Evolutionary conservation across 108 stramenopile genomes (phyloP).

Genomic region (Skeletonema tropicum): DNA sequence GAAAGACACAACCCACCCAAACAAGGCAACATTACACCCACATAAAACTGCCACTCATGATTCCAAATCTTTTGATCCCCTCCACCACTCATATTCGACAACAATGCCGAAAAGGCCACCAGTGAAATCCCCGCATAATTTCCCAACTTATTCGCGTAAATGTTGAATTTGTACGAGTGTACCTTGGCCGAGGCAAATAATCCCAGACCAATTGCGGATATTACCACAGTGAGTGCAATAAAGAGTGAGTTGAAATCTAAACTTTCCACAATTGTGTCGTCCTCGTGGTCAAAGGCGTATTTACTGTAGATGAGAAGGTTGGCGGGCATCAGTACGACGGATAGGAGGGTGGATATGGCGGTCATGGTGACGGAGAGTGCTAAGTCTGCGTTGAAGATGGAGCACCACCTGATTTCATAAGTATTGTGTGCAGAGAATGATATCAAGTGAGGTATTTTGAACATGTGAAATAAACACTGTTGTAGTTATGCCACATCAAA

Average conservation of each 20-base stretch:
- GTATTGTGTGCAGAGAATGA: background rate
- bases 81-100: constrained; percentile 62
- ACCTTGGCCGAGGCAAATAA: constrained; percentile 58
- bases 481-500: too few species aligned
- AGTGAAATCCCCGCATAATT: constrained; percentile 71
- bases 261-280: constrained; percentile 41
- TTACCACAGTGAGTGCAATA: constrained; percentile 69
- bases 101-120: constrained; percentile 66
- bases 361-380: constrained; percentile 90
- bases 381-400: constrained; percentile 85
- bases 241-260: constrained; percentile 78
- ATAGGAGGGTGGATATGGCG: constrained; percentile 76
- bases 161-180: constrained; percentile 65
- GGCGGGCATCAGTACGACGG: constrained; percentile 71
- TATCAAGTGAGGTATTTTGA: background rate
- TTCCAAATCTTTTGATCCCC: constrained; percentile 73
- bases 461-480: too few species aligned
- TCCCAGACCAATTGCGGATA: constrained; percentile 72
- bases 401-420: constrained; percentile 56
- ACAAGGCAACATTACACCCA: constrained; percentile 71
- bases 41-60: constrained; percentile 78
- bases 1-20: constrained; percentile 62
- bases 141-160: constrained; percentile 68
- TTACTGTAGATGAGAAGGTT: constrained; percentile 82
- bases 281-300: constrained; percentile 59